phyloP scores from a whole-genome alignment of 2,329 filamentous ascomycete species.

The Thermochaetoides dissita region DNA sequence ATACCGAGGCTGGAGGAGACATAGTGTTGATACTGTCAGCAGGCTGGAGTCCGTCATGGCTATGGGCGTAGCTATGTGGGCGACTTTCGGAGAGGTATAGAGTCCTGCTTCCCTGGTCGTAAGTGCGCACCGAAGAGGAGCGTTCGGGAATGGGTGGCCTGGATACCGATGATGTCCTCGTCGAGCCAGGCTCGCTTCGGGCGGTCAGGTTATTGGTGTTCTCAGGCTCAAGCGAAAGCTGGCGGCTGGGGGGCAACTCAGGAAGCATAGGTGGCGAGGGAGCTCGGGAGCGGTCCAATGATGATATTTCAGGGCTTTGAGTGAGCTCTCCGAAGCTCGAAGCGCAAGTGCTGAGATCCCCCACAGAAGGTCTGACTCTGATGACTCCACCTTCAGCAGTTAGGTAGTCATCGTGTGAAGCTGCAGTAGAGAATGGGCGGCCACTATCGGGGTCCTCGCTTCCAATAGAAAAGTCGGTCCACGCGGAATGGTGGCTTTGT shows the following conservation, averaged over 20 bases:
- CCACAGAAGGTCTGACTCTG: constrained; percentile 16
- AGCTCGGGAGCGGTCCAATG: constrained; percentile 19
- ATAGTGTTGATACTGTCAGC: constrained; percentile 30
- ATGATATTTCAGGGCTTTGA: constrained; percentile 21
- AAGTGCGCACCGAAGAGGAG: constrained; percentile 24
- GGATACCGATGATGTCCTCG: constrained; percentile 17
- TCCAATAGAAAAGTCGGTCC: constrained; percentile 46
- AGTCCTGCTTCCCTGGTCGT: constrained; percentile 20
- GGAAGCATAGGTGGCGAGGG: constrained; percentile 11
- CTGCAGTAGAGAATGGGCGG: constrained; percentile 9
- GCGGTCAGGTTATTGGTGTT: constrained; percentile 33
- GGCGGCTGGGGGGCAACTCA: constrained; percentile 17
- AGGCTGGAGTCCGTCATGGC: constrained; percentile 22
- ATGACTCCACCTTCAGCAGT: constrained; percentile 11
- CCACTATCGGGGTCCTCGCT: constrained; percentile 30
- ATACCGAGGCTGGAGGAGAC: constrained; percentile 32
- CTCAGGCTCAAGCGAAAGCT: constrained; percentile 36
- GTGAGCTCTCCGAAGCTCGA: constrained; percentile 11
- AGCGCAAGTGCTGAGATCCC: constrained; percentile 16
- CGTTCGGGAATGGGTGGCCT: constrained; percentile 25
- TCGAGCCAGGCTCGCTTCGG: constrained; percentile 9
- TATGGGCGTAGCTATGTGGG: constrained; percentile 27
- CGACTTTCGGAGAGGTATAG: constrained; percentile 29
- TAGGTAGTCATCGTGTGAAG: constrained; percentile 9
- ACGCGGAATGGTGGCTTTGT: constrained; percentile 41